A percentile compares a stretch with the other conserved stretches of the same genome.
Evolutionary conservation across 75 land plant genomes (phyloP).

Genomic region (Cupressus sempervirens): DNA sequence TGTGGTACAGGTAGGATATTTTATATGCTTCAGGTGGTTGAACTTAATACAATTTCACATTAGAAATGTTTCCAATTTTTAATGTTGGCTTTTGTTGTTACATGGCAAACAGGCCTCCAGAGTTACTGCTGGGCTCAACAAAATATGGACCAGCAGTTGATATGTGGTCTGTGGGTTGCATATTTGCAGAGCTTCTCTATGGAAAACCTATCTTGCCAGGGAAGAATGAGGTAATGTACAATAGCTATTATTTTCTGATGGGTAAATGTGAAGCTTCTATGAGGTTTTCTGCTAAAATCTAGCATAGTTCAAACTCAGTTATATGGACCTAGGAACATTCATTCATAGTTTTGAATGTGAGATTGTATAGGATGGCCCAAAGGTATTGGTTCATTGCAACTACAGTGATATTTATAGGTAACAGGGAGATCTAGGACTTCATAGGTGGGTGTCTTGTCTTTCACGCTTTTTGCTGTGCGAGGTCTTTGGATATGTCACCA

Average conservation of each 20-base stretch:
- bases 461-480: no score
- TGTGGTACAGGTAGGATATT: slow-evolving; percentile 85
- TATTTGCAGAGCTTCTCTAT: slow-evolving; percentile 88
- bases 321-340: background rate
- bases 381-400: no score
- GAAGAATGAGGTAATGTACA: slow-evolving; percentile 73
- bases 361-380: background rate
- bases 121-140: slow-evolving; percentile 82
- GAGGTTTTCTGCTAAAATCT: background rate
- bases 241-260: background rate
- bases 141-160: slow-evolving; percentile 97
- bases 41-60: background rate
- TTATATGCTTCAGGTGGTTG: background rate
- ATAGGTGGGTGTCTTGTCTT: no score
- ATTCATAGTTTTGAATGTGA: background rate
- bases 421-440: no score
- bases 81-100: slow-evolving; percentile 9
- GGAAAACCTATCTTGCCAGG: slow-evolving; percentile 92
- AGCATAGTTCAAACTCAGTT: background rate
- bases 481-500: no score
- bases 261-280: background rate
- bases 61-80: background rate
- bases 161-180: slow-evolving; percentile 99
- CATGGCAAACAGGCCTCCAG: slow-evolving; percentile 66
- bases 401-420: no score